Evolutionary conservation across 2,329 filamentous ascomycete genomes (phyloP), one percentile per base, ranked within the genome.

Genomic region (Aspergillus versicolor): DNA sequence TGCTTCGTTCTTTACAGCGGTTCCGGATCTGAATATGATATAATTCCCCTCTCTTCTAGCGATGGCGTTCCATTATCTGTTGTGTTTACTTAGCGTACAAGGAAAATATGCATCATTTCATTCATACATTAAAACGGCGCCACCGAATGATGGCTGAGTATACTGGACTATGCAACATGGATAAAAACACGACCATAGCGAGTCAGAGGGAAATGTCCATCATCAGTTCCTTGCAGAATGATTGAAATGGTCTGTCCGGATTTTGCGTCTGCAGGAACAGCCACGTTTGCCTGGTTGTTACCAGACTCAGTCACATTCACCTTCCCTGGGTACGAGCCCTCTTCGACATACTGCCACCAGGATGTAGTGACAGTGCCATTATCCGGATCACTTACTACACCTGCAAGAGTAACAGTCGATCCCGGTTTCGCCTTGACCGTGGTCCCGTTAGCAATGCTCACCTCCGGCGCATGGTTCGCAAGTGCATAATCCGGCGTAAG

Each of bases 261-360:
- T 15, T 38, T n/a, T 4, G 50, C 41, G 22, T 53, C 50, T 6
- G 24, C 19, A 9, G 50, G 50, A 19, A 53, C n/a, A n/a, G 15
- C 21, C 9, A 53, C 24, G 13, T 24, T 45, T 6, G 41, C 50
- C 50, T 17, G 13, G 32, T 53, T 19, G 2, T 37, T 12, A 6
- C 2, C 41, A 3, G 27, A 15, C 27, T 53, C 17, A 11, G 41
- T 46, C 9, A 53, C 27, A 5, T 5, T 40, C 15, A 53, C 50
- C 13, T 15, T 30, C n/a, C 27, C 41, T 7, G 27, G 27, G 40
- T 53, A 53, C 22, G 50, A 45, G 13, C 50, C 50, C 17, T 53
- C 50, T 13, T 53, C 50, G n/a, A 53, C 21, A 13, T 44, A 53
- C 50, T 53, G 50, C 50, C 50, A 53, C 50, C 50, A 53, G 30